Conservation (phyloP, 2,329 filamentous ascomycete species). For the Chrysosporium keratinophilum region DNA sequence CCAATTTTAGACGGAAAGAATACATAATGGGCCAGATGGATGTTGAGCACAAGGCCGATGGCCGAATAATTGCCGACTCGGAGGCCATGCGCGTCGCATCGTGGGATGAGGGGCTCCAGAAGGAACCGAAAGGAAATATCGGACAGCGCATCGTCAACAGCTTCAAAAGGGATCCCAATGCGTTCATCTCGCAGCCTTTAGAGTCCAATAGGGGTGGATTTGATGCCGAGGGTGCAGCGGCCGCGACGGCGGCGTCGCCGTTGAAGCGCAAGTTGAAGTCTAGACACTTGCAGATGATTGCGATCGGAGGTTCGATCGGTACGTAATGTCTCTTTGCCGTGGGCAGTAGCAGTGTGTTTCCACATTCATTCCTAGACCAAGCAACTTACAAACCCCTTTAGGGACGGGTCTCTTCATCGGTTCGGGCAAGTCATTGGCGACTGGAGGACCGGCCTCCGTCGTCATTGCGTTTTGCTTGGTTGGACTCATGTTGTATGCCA, state of each 20-base stretch:
- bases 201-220: constrained; percentile 15
- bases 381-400: not conserved
- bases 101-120: constrained; percentile 6
- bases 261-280: constrained; percentile 22
- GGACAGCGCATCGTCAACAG: constrained; percentile 20
- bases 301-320: constrained; percentile 20
- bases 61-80: constrained; percentile 8
- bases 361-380: not conserved
- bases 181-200: constrained; percentile 18
- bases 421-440: constrained; percentile 59
- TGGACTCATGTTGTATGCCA: constrained; percentile 81
- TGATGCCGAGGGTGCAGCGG: constrained; percentile 22
- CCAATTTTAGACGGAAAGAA: not conserved
- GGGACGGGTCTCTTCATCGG: constrained; percentile 80
- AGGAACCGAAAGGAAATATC: not conserved
- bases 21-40: not conserved
- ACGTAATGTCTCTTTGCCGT: not conserved
- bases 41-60: constrained; percentile 2
- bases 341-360: not conserved
- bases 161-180: constrained; percentile 24
- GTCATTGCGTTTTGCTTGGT: constrained; percentile 69
- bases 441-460: constrained; percentile 67
- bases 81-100: constrained; percentile 9
- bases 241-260: constrained; percentile 22
- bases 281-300: constrained; percentile 21